Evolutionary conservation across 2,329 filamentous ascomycete species (phyloP), one percentile per base, ranked within the genome.

Genomic region (Cryoendolithus antarcticus): DNA sequence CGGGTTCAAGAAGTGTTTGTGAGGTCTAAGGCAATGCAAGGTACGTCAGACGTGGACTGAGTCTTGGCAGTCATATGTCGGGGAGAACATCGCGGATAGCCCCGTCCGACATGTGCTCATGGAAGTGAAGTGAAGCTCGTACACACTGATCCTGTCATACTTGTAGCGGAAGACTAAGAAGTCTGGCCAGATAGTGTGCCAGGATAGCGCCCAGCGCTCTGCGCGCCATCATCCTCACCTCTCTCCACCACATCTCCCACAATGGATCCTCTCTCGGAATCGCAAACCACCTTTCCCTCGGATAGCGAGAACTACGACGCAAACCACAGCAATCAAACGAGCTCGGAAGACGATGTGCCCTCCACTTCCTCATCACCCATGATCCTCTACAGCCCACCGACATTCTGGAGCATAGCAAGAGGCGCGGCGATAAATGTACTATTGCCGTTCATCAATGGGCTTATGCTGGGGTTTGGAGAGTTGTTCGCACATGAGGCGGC

Each of bases 381-480:
- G 52, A 80, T 93, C 35, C 74, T 96, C 34, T 98, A 96, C 71
- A 77, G 78, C 48, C 86, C 88, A 3, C 88, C 91, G 2, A 93
- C 86, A 0, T 54, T 93, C 33, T 94, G 85, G 84, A 78, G 83
- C 7, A 62, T 98, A 46, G 49, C 95, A 39, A 77, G 89, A 40
- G 86, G 91, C 30, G 85, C 86, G 10, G 86, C 88, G 4, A 98
- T 98, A 64, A 98, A 98, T 60, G 69, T 98, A n/a, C 55, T 98
- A 1, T 65, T 98, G 12, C 91, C 91, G 0, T 98, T 98, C 55
- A 77, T 98, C 56, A 98, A 98, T 64, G 91, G 91, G 34, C 75
- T 98, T 69, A 98, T 98, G 91, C 66, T 98, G 55, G 91, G 91
- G 2, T 95, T 98, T 56, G 91, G 91, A 50, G 91, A 98, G 66